Conservation (phyloP, 345 rosid species). For the Arabidopsis thaliana region DNA sequence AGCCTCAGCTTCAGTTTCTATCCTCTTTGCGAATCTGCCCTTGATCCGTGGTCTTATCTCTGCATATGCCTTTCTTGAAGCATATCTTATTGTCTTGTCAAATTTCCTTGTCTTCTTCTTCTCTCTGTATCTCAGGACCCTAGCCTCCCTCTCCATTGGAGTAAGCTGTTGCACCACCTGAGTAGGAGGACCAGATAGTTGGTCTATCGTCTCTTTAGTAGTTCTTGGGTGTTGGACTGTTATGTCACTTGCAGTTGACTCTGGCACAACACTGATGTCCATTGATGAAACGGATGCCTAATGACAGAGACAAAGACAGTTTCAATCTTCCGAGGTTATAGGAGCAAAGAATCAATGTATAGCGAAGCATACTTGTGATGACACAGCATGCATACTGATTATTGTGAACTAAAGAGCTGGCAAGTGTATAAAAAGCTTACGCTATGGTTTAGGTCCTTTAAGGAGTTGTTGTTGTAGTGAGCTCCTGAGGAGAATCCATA, state of each 20-base stretch:
- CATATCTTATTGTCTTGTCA: constrained; percentile 95
- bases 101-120: constrained; percentile 90
- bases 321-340: constrained; percentile 7
- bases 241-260: constrained; percentile 66
- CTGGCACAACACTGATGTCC: constrained; percentile 76
- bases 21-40: constrained; percentile 90
- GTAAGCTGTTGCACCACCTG: constrained; percentile 69
- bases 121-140: constrained; percentile 91
- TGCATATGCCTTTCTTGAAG: constrained; percentile 96
- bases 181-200: constrained; percentile 54
- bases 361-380: not conserved
- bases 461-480: constrained; percentile 59
- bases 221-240: constrained; percentile 60
- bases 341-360: not conserved
- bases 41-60: constrained; percentile 93
- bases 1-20: constrained; percentile 60
- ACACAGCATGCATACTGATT: not conserved
- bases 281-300: constrained; percentile 75
- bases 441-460: constrained; percentile 47
- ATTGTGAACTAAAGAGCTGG: not conserved
- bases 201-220: constrained; percentile 67
- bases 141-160: constrained; percentile 89
- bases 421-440: constrained; percentile 47
- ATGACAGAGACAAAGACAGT: constrained; percentile 7
- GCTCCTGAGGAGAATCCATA: constrained; percentile 53